Evolutionary conservation across 495 filamentous ascomycete genomes (phyloP), one percentile per base, ranked within the genome.

Genomic region (Cercophora sp.): DNA sequence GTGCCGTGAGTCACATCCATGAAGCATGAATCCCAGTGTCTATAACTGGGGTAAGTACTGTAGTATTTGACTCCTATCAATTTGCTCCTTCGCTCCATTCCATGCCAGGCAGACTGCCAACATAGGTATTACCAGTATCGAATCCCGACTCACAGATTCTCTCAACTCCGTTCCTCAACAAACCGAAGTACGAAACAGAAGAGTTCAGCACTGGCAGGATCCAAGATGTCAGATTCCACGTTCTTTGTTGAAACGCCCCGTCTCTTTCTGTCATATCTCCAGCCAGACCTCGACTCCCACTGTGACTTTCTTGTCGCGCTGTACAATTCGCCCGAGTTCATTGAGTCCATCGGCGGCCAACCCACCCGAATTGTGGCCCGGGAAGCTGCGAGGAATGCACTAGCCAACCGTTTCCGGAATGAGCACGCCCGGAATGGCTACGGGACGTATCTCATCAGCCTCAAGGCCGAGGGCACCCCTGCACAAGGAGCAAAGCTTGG

Each of bases 291-390:
- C 39, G 50, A 58, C 45, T 23, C 31, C 2, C 71, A 74, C 56
- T 63, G 63, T 52, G 54, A 61, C 40, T 74, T 74, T 39, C 51
- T 72, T 6, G 60, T 65, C 22, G 41, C 52, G 19, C 54, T 74
- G 8, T 73, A 66, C 59, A 72, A 61, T 37, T 63, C 58, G n/a
- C 66, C 68, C 18, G 60, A 69, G 9, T 61, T 65, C 27, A 61
- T 65, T 39, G 45, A 46, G 8, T 55, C 47, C 9, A 52, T 48
- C 18, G 65, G 70, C n/a, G 39, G 46, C 6, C 60, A 55, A 1
- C 34, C 46, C 19, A 57, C 41, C 8, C n/a, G 16, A 26, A 58
- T 71, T 20, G 51, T 56, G 19, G 61, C 58, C 5, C 49, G 65
- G 5, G 59, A 59, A 11, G 56, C 55, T 13, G 69, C 67, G 16